These are phyloP conservation scores for Apostasia ramifera DNA, from an alignment of 106 monocot genomes.

Conservation along the genomic window DNA sequence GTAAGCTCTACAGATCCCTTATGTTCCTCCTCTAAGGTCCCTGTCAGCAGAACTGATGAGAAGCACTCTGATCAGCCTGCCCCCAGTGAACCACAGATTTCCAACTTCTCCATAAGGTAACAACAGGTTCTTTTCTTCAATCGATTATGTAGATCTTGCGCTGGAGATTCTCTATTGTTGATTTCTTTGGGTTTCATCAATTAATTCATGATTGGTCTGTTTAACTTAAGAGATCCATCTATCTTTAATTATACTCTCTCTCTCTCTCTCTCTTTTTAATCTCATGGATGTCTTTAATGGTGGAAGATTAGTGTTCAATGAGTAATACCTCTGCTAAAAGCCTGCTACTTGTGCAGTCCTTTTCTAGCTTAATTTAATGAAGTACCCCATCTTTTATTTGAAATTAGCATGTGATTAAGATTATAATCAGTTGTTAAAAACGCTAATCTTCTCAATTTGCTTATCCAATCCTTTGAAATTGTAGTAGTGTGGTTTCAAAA, in stretches of 20 bases:
- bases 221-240: background rate
- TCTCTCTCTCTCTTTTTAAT: background rate
- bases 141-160: background rate
- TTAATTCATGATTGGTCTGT: background rate
- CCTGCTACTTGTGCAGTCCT: too few species aligned
- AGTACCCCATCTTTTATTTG: too few species aligned
- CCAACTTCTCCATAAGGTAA: slow-evolving; percentile 71
- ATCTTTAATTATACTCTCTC: background rate
- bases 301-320: too few species aligned
- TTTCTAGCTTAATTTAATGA: too few species aligned
- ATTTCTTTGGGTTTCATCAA: background rate
- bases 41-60: slow-evolving; percentile 27
- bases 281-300: background rate
- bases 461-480: too few species aligned
- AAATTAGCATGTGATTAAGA: too few species aligned
- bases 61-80: slow-evolving; percentile 15
- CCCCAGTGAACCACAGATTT: slow-evolving; percentile 14
- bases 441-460: too few species aligned
- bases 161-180: background rate
- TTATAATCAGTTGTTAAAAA: too few species aligned
- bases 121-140: background rate
- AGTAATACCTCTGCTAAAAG: too few species aligned
- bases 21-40: slow-evolving; percentile 13
- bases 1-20: slow-evolving; percentile 24
- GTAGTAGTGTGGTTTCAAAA: too few species aligned